Evolutionary conservation across 1,139 yeast genomes (phyloP), one percentile per base, ranked within the genome.

Genomic region (Lodderomyces pseudojiufengensis): DNA sequence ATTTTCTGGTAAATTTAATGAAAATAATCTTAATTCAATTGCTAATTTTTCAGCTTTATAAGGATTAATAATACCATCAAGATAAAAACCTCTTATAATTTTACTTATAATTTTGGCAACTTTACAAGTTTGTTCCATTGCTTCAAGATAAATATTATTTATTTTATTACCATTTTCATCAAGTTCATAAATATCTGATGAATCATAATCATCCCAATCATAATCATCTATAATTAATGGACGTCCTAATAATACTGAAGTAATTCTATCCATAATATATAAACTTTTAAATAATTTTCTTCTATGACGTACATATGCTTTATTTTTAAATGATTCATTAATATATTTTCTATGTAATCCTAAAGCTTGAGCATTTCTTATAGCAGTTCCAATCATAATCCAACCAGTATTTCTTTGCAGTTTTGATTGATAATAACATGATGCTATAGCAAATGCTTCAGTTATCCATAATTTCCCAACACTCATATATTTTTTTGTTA

Each of bases 381-480:
- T 41, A 6, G 49, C 46, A 23, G 34, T 38, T 8, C 49, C 45
- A 9, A 45, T 24, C 40, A 44, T 39, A 13, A 45, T 18, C 76
- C 76, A 70, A 3, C 73, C 63, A 0, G 69, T 55, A 37, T 62
- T 62, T 39, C 70, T 52, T 36, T 61, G 60, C 18, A 66, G 63
- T 13, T 50, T 57, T 24, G 57, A 50, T 33, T 63, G 70, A 39
- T 67, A 59, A 45, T 55, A 70, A 38, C 64, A 57, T 39, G 54
- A 60, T n/a, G 61, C 51, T 26, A 69, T 44, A 16, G 61, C 41
- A 40, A 65, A 54, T 0, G 69, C 69, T 41, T 70, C 70, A 0
- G 67, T 65, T 3, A 65, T 44, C 72, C 73, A 67, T 14, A 68
- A 39, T 31, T 58, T 57, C 7, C 46, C 43, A 13, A 32, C 31